Conservation (phyloP, 2,329 filamentous ascomycete genomes). For the Fusarium xylarioides region DNA sequence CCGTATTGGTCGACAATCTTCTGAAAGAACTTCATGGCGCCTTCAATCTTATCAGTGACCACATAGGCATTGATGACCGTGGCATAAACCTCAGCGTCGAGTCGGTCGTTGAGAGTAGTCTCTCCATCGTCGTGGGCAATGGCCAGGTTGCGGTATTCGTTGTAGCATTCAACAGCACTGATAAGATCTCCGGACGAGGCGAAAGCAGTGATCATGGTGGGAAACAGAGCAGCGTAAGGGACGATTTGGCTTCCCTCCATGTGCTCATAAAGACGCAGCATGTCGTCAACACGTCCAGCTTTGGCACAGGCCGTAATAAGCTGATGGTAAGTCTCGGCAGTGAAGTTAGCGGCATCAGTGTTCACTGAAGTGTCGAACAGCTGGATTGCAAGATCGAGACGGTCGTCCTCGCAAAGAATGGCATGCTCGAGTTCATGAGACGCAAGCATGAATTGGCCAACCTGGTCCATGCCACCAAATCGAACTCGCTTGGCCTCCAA, state of each 20-base stretch:
- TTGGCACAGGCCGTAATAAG: slow-evolving; percentile 89
- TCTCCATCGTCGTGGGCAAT: slow-evolving; percentile 82
- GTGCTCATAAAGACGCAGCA: slow-evolving; percentile 90
- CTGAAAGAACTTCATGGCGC: slow-evolving; percentile 85
- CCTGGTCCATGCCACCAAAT: slow-evolving; percentile 85
- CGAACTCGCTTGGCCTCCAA: slow-evolving; percentile 85
- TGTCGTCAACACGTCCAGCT: slow-evolving; percentile 82
- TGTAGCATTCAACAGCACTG: slow-evolving; percentile 93
- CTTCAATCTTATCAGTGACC: slow-evolving; percentile 79
- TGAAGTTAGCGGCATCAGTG: slow-evolving; percentile 71
- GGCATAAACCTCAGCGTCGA: slow-evolving; percentile 88
- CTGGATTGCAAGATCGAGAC: slow-evolving; percentile 83
- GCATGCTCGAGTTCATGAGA: slow-evolving; percentile 89
- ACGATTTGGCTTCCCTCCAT: slow-evolving; percentile 82
- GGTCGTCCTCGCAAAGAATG: slow-evolving; percentile 87
- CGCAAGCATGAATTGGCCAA: slow-evolving; percentile 85
- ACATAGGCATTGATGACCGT: slow-evolving; percentile 92
- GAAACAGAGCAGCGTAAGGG: slow-evolving; percentile 84
- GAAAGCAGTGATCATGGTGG: slow-evolving; percentile 95
- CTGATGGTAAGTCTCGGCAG: slow-evolving; percentile 83
- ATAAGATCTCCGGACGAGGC: slow-evolving; percentile 81
- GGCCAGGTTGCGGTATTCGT: slow-evolving; percentile 91
- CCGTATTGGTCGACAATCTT: slow-evolving; percentile 75
- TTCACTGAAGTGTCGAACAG: slow-evolving; percentile 81
- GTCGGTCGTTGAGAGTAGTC: slow-evolving; percentile 72